Conservation (phyloP, 257 asterid species). For the Solanum pimpinellifolium region DNA sequence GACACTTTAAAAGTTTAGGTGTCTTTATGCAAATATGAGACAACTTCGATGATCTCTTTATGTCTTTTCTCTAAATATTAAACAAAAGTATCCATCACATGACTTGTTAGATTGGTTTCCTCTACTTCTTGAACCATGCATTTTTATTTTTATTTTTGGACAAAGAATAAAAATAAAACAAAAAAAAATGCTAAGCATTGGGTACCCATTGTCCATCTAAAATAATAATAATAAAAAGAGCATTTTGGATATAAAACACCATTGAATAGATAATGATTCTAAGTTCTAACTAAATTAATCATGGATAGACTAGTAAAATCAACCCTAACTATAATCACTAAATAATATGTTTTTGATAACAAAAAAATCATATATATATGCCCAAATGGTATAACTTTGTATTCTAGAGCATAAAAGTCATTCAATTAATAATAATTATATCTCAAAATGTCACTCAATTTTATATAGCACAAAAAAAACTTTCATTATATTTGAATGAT, state of each 20-base stretch:
- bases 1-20: too few species aligned
- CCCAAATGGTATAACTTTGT: neutral
- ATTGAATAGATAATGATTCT: neutral
- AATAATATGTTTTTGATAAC: too few species aligned
- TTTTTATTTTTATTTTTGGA: neutral
- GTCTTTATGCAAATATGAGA: too few species aligned
- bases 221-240: too few species aligned
- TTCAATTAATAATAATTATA: too few species aligned
- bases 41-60: too few species aligned
- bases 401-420: too few species aligned
- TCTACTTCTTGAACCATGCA: neutral
- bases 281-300: neutral
- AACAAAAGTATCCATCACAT: neutral
- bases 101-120: neutral
- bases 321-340: too few species aligned
- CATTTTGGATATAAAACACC: neutral
- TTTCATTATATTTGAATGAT: too few species aligned
- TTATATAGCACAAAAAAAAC: too few species aligned
- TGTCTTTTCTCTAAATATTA: too few species aligned
- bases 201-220: neutral
- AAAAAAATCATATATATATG: neutral
- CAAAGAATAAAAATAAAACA: neutral
- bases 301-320: neutral
- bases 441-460: too few species aligned
- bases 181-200: neutral